Conservation (phyloP, 768 basidiomycete genomes). For the Mrakia frigida region DNA sequence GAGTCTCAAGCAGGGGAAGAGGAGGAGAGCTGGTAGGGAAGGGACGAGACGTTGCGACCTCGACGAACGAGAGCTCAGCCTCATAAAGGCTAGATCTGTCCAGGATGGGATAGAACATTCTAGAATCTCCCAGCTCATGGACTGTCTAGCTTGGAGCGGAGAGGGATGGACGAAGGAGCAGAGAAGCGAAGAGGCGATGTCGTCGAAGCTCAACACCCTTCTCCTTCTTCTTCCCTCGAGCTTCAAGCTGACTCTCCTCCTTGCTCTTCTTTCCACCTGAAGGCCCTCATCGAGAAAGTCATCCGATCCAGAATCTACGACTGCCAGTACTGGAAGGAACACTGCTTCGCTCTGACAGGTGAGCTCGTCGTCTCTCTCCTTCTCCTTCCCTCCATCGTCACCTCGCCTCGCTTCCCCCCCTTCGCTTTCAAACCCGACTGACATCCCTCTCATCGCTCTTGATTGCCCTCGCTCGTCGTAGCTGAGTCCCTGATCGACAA, state of each 20-base stretch:
- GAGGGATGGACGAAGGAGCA: background rate
- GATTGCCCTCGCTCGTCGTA: conserved; percentile 41
- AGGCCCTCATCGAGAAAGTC: conserved; percentile 94
- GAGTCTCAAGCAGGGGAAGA: conserved; percentile 24
- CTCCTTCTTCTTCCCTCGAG: background rate
- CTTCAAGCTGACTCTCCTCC: background rate
- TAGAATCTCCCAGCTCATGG: no score
- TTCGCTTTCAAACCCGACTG: background rate
- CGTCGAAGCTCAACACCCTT: background rate
- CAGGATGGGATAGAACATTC: no score
- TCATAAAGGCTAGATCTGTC: no score
- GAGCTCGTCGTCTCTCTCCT: background rate
- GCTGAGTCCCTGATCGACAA: conserved; percentile 92
- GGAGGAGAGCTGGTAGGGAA: background rate
- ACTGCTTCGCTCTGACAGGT: conserved; percentile 96
- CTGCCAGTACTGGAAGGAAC: conserved; percentile 92
- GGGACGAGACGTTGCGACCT: background rate
- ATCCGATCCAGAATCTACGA: conserved; percentile 96
- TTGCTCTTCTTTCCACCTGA: conserved; percentile 2
- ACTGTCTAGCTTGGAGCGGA: background rate
- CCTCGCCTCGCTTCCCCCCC: background rate
- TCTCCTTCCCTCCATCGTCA: background rate
- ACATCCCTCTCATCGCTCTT: background rate
- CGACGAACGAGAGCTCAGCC: background rate
- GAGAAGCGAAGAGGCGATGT: background rate